These are phyloP conservation scores for Lindgomyces ingoldianus DNA, from an alignment of 495 filamentous ascomycete genomes.

Conservation along the genomic window DNA sequence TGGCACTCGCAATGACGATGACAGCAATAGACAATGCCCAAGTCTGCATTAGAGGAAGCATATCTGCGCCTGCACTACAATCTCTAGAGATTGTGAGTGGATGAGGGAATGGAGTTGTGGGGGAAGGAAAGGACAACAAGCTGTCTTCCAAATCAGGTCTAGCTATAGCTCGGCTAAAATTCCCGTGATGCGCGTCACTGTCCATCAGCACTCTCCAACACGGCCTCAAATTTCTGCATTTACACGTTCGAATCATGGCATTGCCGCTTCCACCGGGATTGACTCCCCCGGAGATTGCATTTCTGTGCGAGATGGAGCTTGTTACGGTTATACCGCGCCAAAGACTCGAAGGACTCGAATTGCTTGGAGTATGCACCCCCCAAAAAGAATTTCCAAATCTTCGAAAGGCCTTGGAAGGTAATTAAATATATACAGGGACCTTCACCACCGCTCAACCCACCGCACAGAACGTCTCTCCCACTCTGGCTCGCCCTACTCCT, in stretches of 20 bases:
- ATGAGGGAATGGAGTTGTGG: background rate
- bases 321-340: slow-evolving; percentile 92
- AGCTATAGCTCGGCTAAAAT: slow-evolving; percentile 30
- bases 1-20: slow-evolving; percentile 15
- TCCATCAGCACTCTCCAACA: slow-evolving; percentile 11
- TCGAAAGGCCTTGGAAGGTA: background rate
- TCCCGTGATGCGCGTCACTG: background rate
- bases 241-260: slow-evolving; percentile 61
- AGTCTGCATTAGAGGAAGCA: slow-evolving; percentile 6
- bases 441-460: slow-evolving; percentile 73
- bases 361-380: slow-evolving; percentile 71
- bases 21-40: slow-evolving; percentile 24
- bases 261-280: slow-evolving; percentile 80
- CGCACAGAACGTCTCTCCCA: slow-evolving; percentile 76
- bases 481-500: slow-evolving; percentile 97
- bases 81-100: too few species aligned
- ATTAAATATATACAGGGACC: slow-evolving; percentile 80
- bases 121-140: slow-evolving; percentile 2
- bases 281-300: slow-evolving; percentile 86
- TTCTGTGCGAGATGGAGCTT: slow-evolving; percentile 94
- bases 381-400: background rate
- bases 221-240: slow-evolving; percentile 16
- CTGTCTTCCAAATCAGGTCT: background rate
- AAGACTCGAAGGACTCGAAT: slow-evolving; percentile 76
- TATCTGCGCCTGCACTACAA: too few species aligned